Base-by-base conservation (phyloP, 345 rosid genomes). In the Lepidium sativum region DNA sequence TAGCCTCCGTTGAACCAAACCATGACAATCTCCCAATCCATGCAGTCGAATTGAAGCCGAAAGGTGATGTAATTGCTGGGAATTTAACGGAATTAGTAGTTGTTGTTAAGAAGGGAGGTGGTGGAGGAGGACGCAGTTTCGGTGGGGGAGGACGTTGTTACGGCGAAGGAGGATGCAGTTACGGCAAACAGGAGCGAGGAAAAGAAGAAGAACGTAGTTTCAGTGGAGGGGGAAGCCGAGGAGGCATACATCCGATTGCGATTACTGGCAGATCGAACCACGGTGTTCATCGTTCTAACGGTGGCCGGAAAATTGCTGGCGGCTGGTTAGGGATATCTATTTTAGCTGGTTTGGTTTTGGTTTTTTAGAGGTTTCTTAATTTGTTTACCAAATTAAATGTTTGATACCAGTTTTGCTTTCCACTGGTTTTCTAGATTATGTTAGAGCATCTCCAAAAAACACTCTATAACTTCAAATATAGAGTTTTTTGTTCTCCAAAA, bases 281-380 rank as follows among this genome's bases (percentile, higher is more conserved):
- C 74, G 9, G 68, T 25, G 62, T 33, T 62, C 39, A 29, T n/a
- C 75, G 34, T 54, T 70, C 58, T 45, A 70, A 37, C 52, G 51
- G 57, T 8, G 57, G 20, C 9, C 75, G 75, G 44, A 44, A 63
- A 63, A 54, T 6, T 38, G 44, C 15, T 37, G 38, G 41, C 13
- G 14, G 31, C 47, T 70, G 57, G 64, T 45, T 70, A 17, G 44
- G 64, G 38, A 29, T 70, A 37, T 38, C n/a, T 9, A 4, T 32
- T 63, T 45, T 70, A n/a, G n/a, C 32, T 58, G 69, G 69, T 70
- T 70, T 70, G 27, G 50, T 44, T 70, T 61, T 62, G 41, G 21
- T 6, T 35, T 35, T 35, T 1, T 60, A 60, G 54, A 1, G 27
- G 33, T 69, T 59, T 1, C 2, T n/a, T 35, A 6, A 40, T 55